These are phyloP conservation scores for Chrysosporium keratinophilum DNA, from an alignment of 2,329 filamentous ascomycete species.

Conservation along the genomic window DNA sequence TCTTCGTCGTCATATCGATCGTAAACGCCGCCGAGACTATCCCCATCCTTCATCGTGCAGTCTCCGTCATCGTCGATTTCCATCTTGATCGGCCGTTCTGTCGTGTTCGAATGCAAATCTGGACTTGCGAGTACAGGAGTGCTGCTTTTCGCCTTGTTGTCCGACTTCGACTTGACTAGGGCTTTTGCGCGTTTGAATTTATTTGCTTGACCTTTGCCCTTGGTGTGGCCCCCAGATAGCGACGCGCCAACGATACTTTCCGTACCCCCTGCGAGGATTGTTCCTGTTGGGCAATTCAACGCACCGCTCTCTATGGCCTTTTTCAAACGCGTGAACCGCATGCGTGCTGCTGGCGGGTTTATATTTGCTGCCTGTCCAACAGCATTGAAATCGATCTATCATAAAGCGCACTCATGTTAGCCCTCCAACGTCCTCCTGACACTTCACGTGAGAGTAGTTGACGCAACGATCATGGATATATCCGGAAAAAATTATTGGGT, in stretches of 20 bases:
- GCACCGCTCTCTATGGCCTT: conserved; percentile 19
- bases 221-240: not conserved
- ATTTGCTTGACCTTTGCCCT: not conserved
- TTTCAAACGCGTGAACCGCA: conserved; percentile 32
- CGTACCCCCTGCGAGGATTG: not conserved
- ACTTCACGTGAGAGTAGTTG: not conserved
- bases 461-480: conserved; percentile 18
- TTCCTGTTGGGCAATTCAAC: conserved; percentile 1
- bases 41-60: conserved; percentile 1
- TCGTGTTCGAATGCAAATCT: not conserved
- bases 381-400: conserved; percentile 33
- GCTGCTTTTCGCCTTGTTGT: not conserved
- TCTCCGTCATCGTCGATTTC: conserved; percentile 1
- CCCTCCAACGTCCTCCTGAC: not conserved
- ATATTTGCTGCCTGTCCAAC: conserved; percentile 27
- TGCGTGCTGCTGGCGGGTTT: conserved; percentile 31
- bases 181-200: not conserved
- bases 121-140: not conserved
- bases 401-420: not conserved
- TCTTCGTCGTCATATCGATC: conserved; percentile 9
- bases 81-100: conserved; percentile 1
- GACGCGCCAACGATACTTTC: not conserved
- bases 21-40: not conserved
- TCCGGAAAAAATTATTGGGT: conserved; percentile 19
- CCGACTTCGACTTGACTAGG: not conserved